A percentile compares a stretch with the other conserved stretches of the same genome.
Conservation (phyloP, 1,284 basidiomycete species). For the Takashimella koratensis region DNA sequence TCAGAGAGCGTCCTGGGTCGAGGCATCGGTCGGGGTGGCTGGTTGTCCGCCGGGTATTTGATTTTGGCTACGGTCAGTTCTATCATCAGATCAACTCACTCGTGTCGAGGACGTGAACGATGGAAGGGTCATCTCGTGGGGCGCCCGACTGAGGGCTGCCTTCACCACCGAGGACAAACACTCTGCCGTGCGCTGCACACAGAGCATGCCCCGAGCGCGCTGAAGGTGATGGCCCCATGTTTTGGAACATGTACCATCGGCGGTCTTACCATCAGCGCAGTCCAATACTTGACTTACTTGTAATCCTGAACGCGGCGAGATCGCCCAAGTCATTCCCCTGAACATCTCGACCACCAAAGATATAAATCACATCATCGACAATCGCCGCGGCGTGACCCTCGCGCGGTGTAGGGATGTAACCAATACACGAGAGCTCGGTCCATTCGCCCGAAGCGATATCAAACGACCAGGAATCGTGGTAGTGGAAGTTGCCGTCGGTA, state of each 20-base stretch:
- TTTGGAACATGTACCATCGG: conserved; percentile 98
- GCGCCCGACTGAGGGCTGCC: conserved; percentile 55
- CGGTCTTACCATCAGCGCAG: conserved; percentile 57
- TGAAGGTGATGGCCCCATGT: conserved; percentile 92
- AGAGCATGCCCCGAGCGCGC: conserved; percentile 93
- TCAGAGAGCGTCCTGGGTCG: conserved; percentile 18
- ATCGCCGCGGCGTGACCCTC: conserved; percentile 96
- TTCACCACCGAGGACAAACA: conserved; percentile 93
- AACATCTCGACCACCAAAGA: conserved; percentile 95
- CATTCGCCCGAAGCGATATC: conserved; percentile 78
- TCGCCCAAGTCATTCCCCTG: conserved; percentile 96
- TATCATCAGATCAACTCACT: conserved; percentile 56
- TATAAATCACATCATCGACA: conserved; percentile 96
- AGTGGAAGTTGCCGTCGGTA: conserved; percentile 97
- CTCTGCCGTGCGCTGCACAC: conserved; percentile 80
- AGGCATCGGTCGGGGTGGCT: conserved; percentile 5
- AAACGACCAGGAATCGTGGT: conserved; percentile 98
- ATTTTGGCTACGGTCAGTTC: conserved; percentile 66
- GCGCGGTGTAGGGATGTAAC: conserved; percentile 91
- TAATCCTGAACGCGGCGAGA: conserved; percentile 93
- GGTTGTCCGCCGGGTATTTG: conserved; percentile 70
- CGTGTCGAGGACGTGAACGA: conserved; percentile 88
- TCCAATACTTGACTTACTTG: conserved; percentile 59
- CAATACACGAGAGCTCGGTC: conserved; percentile 94
- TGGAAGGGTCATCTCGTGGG: conserved; percentile 68